These are phyloP conservation scores for Tripterygium wilfordii DNA, from an alignment of 177 flowering plant species.

Conservation along the genomic window DNA sequence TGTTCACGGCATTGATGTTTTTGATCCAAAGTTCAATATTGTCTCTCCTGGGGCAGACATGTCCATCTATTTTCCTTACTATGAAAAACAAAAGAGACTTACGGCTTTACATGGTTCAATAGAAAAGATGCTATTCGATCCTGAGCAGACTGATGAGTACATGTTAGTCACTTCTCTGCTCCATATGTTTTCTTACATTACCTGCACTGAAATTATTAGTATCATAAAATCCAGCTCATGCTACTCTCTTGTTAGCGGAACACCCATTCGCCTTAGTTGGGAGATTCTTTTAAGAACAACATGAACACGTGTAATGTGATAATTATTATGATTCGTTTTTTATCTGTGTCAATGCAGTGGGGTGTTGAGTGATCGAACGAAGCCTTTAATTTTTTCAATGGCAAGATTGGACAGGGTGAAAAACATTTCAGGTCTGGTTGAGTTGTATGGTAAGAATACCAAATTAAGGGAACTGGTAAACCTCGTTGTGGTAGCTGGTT, in stretches of 20 bases:
- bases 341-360: conserved; percentile 51
- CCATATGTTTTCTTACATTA: background rate
- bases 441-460: conserved; percentile 57
- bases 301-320: too few relatives aligned
- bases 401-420: conserved; percentile 94
- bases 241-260: too few relatives aligned
- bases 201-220: background rate
- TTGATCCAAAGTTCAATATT: conserved; percentile 97
- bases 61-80: conserved; percentile 71
- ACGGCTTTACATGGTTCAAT: conserved; percentile 74
- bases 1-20: conserved; percentile 96
- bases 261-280: too few relatives aligned
- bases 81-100: conserved; percentile 63
- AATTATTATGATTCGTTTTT: background rate
- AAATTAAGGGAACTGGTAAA: conserved; percentile 72
- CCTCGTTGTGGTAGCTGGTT: conserved; percentile 89
- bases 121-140: conserved; percentile 65
- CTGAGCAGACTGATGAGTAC: conserved; percentile 72
- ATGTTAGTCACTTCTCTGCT: conserved; percentile 44
- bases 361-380: conserved; percentile 57
- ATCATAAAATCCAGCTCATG: background rate
- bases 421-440: conserved; percentile 85
- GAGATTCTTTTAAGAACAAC: background rate
- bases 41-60: conserved; percentile 96
- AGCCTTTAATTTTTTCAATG: conserved; percentile 95